Evolutionary conservation across 192 early-diverging fungal species (phyloP).

Genomic region (Coemansia sp.): DNA sequence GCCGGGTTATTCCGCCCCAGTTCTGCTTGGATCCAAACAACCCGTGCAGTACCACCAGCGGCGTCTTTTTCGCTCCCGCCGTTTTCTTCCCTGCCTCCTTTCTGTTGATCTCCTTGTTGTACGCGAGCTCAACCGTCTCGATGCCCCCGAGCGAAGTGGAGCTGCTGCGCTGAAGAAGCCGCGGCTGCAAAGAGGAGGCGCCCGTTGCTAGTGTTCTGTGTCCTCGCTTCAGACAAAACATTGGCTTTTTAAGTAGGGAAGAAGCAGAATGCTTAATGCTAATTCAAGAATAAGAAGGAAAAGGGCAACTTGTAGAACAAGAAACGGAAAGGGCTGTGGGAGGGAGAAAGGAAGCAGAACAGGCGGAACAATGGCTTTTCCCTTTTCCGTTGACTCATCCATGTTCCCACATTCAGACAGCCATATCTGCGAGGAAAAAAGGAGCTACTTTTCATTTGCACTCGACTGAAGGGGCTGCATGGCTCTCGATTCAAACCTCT

Average conservation of each 20-base stretch:
- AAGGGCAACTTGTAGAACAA: not conserved
- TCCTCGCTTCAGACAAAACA: not conserved
- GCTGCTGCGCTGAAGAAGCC: not conserved
- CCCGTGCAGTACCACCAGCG: conserved; percentile 83
- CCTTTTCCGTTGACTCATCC: no score
- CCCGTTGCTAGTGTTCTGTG: not conserved
- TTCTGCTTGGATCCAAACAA: conserved; percentile 95
- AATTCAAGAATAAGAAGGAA: not conserved
- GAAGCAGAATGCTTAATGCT: not conserved
- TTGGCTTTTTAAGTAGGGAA: not conserved
- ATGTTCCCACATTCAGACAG: no score
- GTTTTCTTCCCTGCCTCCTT: not conserved
- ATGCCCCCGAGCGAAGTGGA: conserved; percentile 1
- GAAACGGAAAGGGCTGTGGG: no score
- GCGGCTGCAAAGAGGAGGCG: not conserved
- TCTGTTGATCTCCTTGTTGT: conserved; percentile 8
- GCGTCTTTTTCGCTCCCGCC: conserved; percentile 10
- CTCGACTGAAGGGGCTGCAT: not conserved
- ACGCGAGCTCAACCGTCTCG: conserved; percentile 36
- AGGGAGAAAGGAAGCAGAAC: no score
- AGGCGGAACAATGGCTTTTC: no score
- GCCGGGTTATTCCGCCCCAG: conserved; percentile 83
- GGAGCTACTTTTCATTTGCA: no score
- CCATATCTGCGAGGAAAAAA: no score
- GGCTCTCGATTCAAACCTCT: no score